Evolutionary conservation across 352 stramenopile species (phyloP), one percentile per base, ranked within the genome.

Genomic region (Pythium sukuiense): DNA sequence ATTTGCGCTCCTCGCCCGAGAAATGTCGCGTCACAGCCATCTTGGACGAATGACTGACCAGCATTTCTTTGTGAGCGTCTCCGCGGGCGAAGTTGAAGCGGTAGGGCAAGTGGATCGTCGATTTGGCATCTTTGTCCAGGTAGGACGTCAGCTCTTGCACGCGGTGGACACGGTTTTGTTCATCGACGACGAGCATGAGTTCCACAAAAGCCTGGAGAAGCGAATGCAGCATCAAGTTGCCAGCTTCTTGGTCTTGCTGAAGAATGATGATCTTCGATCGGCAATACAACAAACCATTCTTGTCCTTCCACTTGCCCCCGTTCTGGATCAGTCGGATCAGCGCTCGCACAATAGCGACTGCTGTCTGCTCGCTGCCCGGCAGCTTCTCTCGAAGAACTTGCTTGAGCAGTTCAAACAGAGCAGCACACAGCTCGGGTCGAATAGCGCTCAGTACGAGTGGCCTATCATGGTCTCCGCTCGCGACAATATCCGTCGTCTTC

Each of bases 221-320:
- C 13, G 83, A 72, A 33, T 85, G 89, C 9, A 90, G 57, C 78
- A 90, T 94, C 18, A 94, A 72, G n/a, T 52, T 52, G 13, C 83
- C 81, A 12, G 79, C 77, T 43, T 95, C 85, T 58, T 94, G 83
- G 12, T 96, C 86, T 75, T 93, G 86, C 55, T 86, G 85, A 1
- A 96, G 69, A 27, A 73, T 73, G 74, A 93, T 93, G 46, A 96
- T 93, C 72, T 92, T 94, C 2, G 86, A 95, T 20, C 88, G 85
- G 57, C 86, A 94, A 48, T 89, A 96, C 2, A 96, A 70, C 48
- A 94, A 61, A 1, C 85, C 85, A 29, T 79, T 66, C 48, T 87
- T 90, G 69, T 91, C 81, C 52, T 80, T 77, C 88, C 88, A 96
- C 18, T 59, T 55, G n/a, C 80, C 74, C 18, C 86, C 85, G 3